phyloP scores from a whole-genome alignment of 164 flowering plant species.

The Sextonia rubra region DNA sequence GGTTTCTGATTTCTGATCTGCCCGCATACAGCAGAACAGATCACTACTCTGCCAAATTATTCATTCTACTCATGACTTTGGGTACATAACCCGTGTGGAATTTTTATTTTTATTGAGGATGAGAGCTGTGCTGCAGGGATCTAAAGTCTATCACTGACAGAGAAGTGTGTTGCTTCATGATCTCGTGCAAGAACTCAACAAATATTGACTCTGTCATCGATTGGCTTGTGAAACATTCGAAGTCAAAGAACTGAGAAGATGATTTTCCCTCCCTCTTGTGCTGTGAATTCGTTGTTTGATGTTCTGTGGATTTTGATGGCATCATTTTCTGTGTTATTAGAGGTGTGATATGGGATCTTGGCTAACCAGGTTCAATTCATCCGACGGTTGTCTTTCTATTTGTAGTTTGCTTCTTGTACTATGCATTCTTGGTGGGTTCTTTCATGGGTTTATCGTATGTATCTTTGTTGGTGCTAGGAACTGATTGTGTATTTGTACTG shows the following conservation, averaged over 20 bases:
- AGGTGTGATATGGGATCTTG: not conserved
- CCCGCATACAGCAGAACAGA: not conserved
- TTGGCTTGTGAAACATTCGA: constrained; percentile 56
- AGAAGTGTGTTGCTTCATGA: constrained; percentile 54
- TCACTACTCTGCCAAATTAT: not conserved
- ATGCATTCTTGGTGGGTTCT: not conserved
- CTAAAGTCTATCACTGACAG: constrained; percentile 37
- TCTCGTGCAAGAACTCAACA: constrained; percentile 52
- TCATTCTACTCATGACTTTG: not conserved
- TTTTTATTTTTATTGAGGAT: not conserved
- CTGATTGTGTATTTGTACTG: not conserved
- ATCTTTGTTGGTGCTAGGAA: constrained; percentile 1
- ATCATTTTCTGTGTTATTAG: not conserved
- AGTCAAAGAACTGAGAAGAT: constrained; percentile 38
- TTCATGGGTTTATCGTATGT: constrained; percentile 1
- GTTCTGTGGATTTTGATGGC: not conserved
- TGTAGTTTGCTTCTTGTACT: constrained; percentile 1
- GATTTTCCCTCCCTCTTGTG: not conserved
- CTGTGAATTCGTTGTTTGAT: not conserved
- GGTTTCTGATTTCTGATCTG: not conserved
- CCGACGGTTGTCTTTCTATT: not conserved
- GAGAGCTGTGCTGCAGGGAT: constrained; percentile 30
- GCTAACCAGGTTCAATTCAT: constrained; percentile 1
- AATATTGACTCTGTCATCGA: constrained; percentile 49
- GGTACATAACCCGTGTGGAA: not conserved